A percentile compares a stretch with the other conserved stretches of the same genome.
These are phyloP conservation scores for Abrus pulchellus DNA, from an alignment of 306 rosid genomes.

Conservation along the genomic window DNA sequence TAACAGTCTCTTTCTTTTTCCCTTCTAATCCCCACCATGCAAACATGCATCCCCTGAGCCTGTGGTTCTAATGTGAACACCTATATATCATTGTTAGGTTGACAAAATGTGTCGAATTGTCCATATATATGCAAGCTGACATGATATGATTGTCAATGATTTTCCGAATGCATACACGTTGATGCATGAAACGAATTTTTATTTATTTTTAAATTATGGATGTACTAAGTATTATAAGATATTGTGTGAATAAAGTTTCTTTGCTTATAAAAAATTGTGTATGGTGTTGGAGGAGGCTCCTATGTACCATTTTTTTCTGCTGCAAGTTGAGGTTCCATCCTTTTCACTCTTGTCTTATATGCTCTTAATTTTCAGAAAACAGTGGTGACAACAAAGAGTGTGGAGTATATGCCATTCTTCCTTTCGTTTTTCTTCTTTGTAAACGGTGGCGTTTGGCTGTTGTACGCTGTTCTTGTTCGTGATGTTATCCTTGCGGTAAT, in stretches of 20 bases:
- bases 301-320: no score
- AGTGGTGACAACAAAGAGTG: slow-evolving; percentile 73
- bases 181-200: neutral
- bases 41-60: neutral
- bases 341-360: neutral
- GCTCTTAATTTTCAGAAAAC: slow-evolving; percentile 56
- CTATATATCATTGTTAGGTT: neutral
- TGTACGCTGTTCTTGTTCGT: slow-evolving; percentile 60
- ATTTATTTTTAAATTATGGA: neutral
- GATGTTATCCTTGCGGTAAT: slow-evolving; percentile 72
- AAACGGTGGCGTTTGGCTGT: slow-evolving; percentile 73
- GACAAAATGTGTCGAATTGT: neutral
- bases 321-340: neutral
- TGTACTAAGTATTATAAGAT: neutral
- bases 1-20: no score
- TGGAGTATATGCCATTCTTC: slow-evolving; percentile 74
- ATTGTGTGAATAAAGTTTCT: neutral
- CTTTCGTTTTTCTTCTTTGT: slow-evolving; percentile 68
- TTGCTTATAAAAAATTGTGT: no score
- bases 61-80: neutral
- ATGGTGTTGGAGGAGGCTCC: no score
- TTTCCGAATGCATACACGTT: neutral
- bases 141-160: neutral
- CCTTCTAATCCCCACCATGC: no score
- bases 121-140: neutral